phyloP scores from a whole-genome alignment of 164 flowering plant species.

The Magnolia sinica region DNA sequence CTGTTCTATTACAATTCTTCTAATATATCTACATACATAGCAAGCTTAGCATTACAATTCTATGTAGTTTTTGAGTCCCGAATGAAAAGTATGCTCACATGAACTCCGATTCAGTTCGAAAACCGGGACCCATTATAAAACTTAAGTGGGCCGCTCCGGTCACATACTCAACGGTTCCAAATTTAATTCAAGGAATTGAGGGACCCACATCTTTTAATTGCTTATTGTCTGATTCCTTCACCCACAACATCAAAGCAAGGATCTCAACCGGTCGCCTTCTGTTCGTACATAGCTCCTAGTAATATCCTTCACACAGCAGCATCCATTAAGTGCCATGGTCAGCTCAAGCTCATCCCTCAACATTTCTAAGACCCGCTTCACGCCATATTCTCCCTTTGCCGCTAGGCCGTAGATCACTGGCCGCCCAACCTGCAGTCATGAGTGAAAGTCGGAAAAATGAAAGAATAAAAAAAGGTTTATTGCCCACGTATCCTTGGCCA shows the following conservation, averaged over 20 bases:
- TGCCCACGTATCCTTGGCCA: neutral
- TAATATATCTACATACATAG: no score
- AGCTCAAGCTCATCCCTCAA: constrained; percentile 70
- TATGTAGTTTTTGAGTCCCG: no score
- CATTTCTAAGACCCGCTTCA: constrained; percentile 50
- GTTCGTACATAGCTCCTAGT: constrained; percentile 51
- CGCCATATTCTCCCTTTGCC: constrained; percentile 51
- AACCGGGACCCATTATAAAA: no score
- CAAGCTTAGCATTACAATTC: no score
- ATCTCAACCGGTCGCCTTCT: constrained; percentile 30
- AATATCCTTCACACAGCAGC: constrained; percentile 50
- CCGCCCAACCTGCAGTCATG: constrained; percentile 51
- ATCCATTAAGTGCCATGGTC: constrained; percentile 70
- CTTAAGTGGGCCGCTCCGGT: no score
- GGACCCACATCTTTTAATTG: neutral
- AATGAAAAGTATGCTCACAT: no score
- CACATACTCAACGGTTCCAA: neutral
- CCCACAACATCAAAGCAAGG: constrained; percentile 29
- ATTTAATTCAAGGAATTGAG: neutral
- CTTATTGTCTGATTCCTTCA: neutral
- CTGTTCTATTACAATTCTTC: no score
- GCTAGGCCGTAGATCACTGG: constrained; percentile 59
- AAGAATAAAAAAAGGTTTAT: neutral
- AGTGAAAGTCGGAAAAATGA: neutral
- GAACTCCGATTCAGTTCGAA: no score